phyloP scores from a whole-genome alignment of 169 alveolate genomes.

The Perkinsus olseni region DNA sequence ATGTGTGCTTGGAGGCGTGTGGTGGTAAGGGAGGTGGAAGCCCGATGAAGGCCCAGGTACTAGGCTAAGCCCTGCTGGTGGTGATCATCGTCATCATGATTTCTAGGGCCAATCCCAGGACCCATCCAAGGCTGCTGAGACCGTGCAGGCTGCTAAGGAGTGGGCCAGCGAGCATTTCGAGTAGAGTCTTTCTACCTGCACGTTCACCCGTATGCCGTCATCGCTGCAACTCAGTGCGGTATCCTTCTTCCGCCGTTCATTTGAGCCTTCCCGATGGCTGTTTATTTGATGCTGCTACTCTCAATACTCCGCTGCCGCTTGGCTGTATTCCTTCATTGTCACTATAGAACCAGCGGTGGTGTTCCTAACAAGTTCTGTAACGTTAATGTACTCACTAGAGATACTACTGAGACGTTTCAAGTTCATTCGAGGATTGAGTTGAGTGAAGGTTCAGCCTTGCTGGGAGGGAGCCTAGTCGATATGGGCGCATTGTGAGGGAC shows the following conservation, averaged over 20 bases:
- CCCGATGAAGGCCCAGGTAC: not conserved
- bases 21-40: constrained; percentile 39
- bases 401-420: not conserved
- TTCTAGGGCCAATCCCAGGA: not conserved
- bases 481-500: too few relatives aligned
- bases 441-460: not conserved
- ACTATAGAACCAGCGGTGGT: too few relatives aligned
- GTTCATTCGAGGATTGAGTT: not conserved
- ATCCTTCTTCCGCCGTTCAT: too few relatives aligned
- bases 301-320: too few relatives aligned
- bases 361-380: not conserved
- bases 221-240: not conserved
- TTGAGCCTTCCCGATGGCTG: too few relatives aligned
- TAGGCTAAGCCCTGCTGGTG: not conserved
- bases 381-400: not conserved
- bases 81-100: not conserved
- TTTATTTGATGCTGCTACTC: too few relatives aligned
- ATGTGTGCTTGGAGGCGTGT: constrained; percentile 12
- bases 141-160: not conserved
- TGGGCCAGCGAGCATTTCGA: not conserved
- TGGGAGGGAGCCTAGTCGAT: too few relatives aligned
- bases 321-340: too few relatives aligned
- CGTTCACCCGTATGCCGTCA: not conserved
- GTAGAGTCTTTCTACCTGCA: not conserved
- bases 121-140: not conserved